phyloP scores from a whole-genome alignment of 2,329 filamentous ascomycete genomes.

The Cladorrhinum sp. region DNA sequence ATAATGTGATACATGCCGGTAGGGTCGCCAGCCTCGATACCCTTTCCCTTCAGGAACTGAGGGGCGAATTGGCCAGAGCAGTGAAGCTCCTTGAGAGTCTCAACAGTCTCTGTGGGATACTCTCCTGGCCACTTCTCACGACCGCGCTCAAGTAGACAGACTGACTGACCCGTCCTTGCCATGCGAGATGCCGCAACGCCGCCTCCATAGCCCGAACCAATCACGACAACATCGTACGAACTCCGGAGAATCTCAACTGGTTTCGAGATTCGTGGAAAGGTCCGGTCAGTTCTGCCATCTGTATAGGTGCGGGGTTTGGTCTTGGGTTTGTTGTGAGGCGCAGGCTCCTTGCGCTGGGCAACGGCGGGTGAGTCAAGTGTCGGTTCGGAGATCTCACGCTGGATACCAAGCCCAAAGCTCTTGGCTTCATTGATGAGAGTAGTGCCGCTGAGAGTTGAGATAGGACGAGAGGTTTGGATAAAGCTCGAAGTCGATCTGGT shows the following conservation, averaged over 20 bases:
- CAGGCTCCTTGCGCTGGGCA: constrained; percentile 29
- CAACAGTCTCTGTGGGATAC: constrained; percentile 49
- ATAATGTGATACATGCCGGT: constrained; percentile 63
- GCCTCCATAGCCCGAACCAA: constrained; percentile 68
- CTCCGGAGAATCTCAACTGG: constrained; percentile 55
- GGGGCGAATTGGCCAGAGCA: constrained; percentile 53
- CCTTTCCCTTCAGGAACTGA: constrained; percentile 38
- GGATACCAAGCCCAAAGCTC: neutral
- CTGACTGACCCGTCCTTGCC: constrained; percentile 56
- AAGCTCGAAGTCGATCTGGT: neutral
- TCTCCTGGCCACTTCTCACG: constrained; percentile 65
- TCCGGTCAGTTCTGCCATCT: constrained; percentile 26
- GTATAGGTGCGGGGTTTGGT: constrained; percentile 30
- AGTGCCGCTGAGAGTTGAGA: constrained; percentile 1
- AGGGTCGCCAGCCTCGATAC: constrained; percentile 48
- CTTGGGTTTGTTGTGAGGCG: constrained; percentile 33
- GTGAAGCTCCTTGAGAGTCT: constrained; percentile 52
- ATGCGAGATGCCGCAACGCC: constrained; percentile 63
- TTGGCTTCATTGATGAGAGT: neutral
- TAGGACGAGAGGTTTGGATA: neutral
- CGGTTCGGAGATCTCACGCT: neutral
- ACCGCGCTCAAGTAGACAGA: constrained; percentile 64
- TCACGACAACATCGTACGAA: constrained; percentile 63
- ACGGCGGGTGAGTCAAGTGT: constrained; percentile 28
- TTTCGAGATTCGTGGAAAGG: constrained; percentile 54